A percentile compares a stretch with the other conserved stretches of the same genome.
phyloP scores from a whole-genome alignment of 345 rosid genomes.

The Syzygium aqueum region DNA sequence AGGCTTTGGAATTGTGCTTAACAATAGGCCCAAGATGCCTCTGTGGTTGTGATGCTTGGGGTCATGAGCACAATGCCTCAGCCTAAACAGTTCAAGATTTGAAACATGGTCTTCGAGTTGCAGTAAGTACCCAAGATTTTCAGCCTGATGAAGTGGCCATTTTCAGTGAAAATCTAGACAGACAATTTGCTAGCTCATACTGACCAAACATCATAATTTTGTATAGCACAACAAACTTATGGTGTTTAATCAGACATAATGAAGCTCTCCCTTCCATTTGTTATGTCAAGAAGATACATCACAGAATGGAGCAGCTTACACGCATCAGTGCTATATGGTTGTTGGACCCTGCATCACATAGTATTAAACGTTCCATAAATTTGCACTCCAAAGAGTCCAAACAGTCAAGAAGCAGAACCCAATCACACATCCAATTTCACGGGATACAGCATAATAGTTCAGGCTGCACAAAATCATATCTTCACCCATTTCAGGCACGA shows the following conservation, averaged over 20 bases:
- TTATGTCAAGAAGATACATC: neutral
- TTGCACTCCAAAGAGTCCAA: neutral
- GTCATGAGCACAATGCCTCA: neutral
- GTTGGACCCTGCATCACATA: neutral
- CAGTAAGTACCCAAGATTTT: neutral
- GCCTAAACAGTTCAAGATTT: neutral
- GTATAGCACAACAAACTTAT: neutral
- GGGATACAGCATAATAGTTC: neutral
- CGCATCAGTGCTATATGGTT: neutral
- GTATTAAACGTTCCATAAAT: neutral
- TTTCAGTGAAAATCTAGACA: neutral
- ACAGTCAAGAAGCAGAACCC: neutral
- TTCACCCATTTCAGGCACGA: conserved; percentile 21
- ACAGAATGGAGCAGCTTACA: neutral
- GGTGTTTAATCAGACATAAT: neutral
- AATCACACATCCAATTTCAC: neutral
- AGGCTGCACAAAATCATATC: neutral
- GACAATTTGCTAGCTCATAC: neutral
- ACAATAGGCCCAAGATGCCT: neutral
- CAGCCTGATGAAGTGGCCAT: neutral
- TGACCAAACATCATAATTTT: neutral
- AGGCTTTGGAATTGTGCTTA: neutral
- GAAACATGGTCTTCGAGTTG: neutral
- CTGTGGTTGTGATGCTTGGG: neutral
- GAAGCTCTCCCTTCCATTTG: neutral